Percentiles rank a stretch among this genome's conserved stretches.
Evolutionary conservation across 2,329 filamentous ascomycete species (phyloP).

Genomic region (Balansia obtecta): DNA sequence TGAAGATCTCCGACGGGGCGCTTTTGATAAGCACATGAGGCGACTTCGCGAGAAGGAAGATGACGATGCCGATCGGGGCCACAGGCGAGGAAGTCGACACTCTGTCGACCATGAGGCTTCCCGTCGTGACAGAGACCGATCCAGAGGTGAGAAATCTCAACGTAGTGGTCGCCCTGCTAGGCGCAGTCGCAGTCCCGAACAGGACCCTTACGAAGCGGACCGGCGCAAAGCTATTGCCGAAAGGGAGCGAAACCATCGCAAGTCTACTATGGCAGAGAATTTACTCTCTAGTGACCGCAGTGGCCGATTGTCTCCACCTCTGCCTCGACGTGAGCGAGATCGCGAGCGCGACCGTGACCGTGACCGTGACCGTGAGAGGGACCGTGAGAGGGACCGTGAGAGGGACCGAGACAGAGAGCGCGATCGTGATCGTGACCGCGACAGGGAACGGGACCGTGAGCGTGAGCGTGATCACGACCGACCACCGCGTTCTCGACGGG

Average conservation of each 20-base stretch:
- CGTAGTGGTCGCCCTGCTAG: slow-evolving; percentile 45
- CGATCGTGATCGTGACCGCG: slow-evolving; percentile 22
- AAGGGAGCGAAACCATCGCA: slow-evolving; percentile 85
- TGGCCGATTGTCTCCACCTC: slow-evolving; percentile 29
- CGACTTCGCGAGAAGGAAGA: slow-evolving; percentile 87
- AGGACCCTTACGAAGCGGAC: slow-evolving; percentile 90
- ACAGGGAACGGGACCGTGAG: slow-evolving; percentile 18
- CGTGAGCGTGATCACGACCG: slow-evolving; percentile 38
- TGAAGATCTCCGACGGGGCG: slow-evolving; percentile 69
- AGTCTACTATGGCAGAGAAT: slow-evolving; percentile 57
- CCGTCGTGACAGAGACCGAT: slow-evolving; percentile 49
- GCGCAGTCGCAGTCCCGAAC: slow-evolving; percentile 78
- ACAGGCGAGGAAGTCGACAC: slow-evolving; percentile 44
- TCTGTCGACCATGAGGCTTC: slow-evolving; percentile 38
- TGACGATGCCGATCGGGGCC: slow-evolving; percentile 60
- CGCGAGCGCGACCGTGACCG: slow-evolving; percentile 30
- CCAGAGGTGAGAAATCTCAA: slow-evolving; percentile 50
- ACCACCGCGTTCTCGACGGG: slow-evolving; percentile 41
- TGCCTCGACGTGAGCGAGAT: slow-evolving; percentile 30
- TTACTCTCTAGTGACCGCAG: slow-evolving; percentile 41
- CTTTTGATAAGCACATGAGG: slow-evolving; percentile 85
- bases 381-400: slow-evolving; percentile 22
- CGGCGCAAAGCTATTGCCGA: slow-evolving; percentile 87
- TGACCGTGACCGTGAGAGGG: slow-evolving; percentile 14
- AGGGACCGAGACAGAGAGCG: slow-evolving; percentile 20